Base-by-base conservation (phyloP, 371 early-diverging fungal genomes). In the Mucor saturninus region DNA sequence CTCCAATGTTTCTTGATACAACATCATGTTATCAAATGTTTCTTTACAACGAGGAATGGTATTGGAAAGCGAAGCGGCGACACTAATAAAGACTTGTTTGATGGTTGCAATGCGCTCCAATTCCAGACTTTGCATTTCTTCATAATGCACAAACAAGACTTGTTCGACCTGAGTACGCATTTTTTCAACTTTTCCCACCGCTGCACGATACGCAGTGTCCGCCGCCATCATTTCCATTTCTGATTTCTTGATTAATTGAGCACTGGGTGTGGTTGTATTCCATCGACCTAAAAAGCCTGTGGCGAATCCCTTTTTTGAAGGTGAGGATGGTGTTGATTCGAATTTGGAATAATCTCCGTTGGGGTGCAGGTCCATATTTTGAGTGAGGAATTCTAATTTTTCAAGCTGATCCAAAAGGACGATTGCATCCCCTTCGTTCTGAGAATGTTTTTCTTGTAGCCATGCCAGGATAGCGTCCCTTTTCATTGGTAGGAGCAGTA, bases 1-100 rank as follows among this genome's bases (percentile, higher is more conserved):
- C 64, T 83, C 80, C 21, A 89, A 68, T 14, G 87, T 86, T 65
- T 89, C 90, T 63, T 87, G 86, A 73, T 85, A 88, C 26, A 88
- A 74, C 69, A 87, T 76, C 63, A 87, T 63, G 31, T 85, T 81
- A 62, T 89, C 90, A 54, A 81, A 78, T 21, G 80, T 81, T 2
- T 85, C 74, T 58, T 86, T 80, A 31, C 73, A 78, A 30, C 81
- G 73, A 21, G 80, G 78, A 49, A 88, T 80, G 6, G 82, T 84
- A 66, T 83, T 83, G 51, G 86, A 86, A 54, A 84, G 72, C 40
- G 86, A 81, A 21, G 86, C 86, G 3, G 87, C 86, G 55, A 87
- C 82, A 68, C 86, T 86, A 59, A 84, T 77, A 59, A 92, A 85
- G 2, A 83, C 87, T 72, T 84, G 77, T 61, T 86, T 86, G 32